Evolutionary conservation across 306 rosid genomes (phyloP).

Genomic region (Vigna nakashimae): DNA sequence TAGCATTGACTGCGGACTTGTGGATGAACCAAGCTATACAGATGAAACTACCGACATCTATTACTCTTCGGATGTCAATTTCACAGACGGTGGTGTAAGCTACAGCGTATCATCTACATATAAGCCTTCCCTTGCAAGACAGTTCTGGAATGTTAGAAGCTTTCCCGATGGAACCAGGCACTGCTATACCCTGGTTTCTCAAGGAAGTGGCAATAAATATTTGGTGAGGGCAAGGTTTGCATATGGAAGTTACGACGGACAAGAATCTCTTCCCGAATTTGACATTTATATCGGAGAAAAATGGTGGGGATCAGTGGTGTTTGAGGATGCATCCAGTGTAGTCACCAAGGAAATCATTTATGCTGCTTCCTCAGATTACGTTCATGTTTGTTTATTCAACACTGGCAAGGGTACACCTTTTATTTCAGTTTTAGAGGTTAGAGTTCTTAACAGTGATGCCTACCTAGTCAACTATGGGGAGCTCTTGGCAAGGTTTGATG

Average conservation of each 20-base stretch:
- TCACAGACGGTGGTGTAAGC: slow-evolving; percentile 42
- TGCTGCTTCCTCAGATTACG: slow-evolving; percentile 47
- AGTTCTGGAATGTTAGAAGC: slow-evolving; percentile 55
- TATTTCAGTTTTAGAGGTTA: slow-evolving; percentile 54
- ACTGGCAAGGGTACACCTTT: slow-evolving; percentile 54
- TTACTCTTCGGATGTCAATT: slow-evolving; percentile 46
- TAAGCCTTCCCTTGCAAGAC: slow-evolving; percentile 38
- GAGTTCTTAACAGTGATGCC: slow-evolving; percentile 51
- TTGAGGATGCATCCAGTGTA: slow-evolving; percentile 43
- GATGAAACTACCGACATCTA: slow-evolving; percentile 49
- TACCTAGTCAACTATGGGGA: slow-evolving; percentile 40
- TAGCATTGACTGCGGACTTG: slow-evolving; percentile 54
- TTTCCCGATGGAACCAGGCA: slow-evolving; percentile 50
- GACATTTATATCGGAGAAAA: slow-evolving; percentile 51
- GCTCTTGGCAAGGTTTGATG: slow-evolving; percentile 46
- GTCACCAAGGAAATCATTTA: slow-evolving; percentile 51
- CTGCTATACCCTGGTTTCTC: slow-evolving; percentile 48
- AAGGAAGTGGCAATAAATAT: slow-evolving; percentile 43
- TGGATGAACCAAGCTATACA: slow-evolving; percentile 46
- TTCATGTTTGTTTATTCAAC: slow-evolving; percentile 49
- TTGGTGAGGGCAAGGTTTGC: slow-evolving; percentile 50
- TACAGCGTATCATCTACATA: slow-evolving; percentile 38
- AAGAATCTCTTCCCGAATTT: slow-evolving; percentile 46
- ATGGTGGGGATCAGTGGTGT: slow-evolving; percentile 45
- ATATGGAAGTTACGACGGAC: slow-evolving; percentile 51